Percentiles rank a stretch among this genome's conserved stretches.
Evolutionary conservation across 164 flowering plant genomes (phyloP).

Genomic region (Annona squamosa): DNA sequence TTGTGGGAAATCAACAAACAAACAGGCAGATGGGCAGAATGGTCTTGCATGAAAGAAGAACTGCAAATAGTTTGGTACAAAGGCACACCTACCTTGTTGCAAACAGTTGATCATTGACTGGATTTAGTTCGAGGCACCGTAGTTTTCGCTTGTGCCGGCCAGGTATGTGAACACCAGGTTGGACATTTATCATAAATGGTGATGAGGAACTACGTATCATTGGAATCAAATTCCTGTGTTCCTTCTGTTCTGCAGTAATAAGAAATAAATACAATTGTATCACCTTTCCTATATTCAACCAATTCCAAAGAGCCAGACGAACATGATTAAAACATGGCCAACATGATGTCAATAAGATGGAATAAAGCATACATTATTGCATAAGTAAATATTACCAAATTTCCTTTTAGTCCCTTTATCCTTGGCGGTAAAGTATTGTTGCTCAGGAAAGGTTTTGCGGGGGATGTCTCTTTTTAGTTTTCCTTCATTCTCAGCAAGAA

Average conservation of each 20-base stretch:
- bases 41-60: background rate
- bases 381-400: slow-evolving; percentile 35
- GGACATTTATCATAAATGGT: slow-evolving; percentile 36
- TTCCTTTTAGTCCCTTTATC: slow-evolving; percentile 59
- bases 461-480: slow-evolving; percentile 29
- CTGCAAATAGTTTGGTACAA: background rate
- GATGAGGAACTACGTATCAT: slow-evolving; percentile 40
- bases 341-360: background rate
- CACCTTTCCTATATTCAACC: background rate
- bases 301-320: background rate
- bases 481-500: slow-evolving; percentile 14
- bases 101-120: slow-evolving; percentile 75
- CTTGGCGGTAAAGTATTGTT: slow-evolving; percentile 27
- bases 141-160: slow-evolving; percentile 91
- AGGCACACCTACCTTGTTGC: slow-evolving; percentile 60
- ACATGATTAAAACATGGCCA: background rate
- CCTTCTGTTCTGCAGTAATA: slow-evolving; percentile 55
- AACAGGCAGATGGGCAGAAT: background rate
- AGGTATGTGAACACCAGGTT: slow-evolving; percentile 41
- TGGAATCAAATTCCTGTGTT: slow-evolving; percentile 62
- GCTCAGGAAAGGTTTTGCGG: slow-evolving; percentile 22
- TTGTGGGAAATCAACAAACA: too few species aligned
- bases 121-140: slow-evolving; percentile 69
- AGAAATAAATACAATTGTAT: slow-evolving; percentile 8
- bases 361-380: background rate